phyloP scores from a whole-genome alignment of 2,329 filamentous ascomycete genomes.

The Ustilaginoidea virens region DNA sequence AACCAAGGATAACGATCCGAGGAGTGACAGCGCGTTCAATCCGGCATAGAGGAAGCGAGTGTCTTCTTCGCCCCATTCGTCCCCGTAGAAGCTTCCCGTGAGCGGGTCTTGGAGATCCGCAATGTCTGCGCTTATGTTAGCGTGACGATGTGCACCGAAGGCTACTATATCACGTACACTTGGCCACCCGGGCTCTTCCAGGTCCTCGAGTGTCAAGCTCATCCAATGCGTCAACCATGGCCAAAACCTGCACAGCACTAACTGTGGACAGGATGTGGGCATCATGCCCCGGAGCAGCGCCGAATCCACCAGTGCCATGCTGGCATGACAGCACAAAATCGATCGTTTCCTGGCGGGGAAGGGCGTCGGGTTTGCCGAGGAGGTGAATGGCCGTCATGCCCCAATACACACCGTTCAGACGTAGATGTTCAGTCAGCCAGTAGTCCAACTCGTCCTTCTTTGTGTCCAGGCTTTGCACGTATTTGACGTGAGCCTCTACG shows the following conservation, averaged over 20 bases:
- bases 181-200: constrained; percentile 52
- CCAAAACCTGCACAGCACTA: constrained; percentile 86
- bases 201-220: constrained; percentile 60
- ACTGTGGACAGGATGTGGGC: constrained; percentile 93
- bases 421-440: constrained; percentile 93
- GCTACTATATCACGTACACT: constrained; percentile 44
- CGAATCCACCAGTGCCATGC: constrained; percentile 78
- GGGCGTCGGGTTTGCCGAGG: constrained; percentile 62
- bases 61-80: constrained; percentile 93
- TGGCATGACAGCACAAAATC: constrained; percentile 94
- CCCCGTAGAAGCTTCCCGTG: constrained; percentile 80
- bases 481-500: constrained; percentile 59
- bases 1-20: constrained; percentile 57
- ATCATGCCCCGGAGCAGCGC: constrained; percentile 86
- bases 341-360: constrained; percentile 68
- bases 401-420: constrained; percentile 94
- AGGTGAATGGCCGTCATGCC: constrained; percentile 80
- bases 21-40: constrained; percentile 74
- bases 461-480: constrained; percentile 84
- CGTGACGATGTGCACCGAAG: constrained; percentile 5
- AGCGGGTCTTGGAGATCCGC: constrained; percentile 64
- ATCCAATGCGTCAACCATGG: constrained; percentile 69
- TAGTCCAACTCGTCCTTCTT: constrained; percentile 92
- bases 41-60: constrained; percentile 88
- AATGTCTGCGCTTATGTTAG: constrained; percentile 40